Conservation (phyloP, 495 filamentous ascomycete species). For the Rusavskia elegans region DNA sequence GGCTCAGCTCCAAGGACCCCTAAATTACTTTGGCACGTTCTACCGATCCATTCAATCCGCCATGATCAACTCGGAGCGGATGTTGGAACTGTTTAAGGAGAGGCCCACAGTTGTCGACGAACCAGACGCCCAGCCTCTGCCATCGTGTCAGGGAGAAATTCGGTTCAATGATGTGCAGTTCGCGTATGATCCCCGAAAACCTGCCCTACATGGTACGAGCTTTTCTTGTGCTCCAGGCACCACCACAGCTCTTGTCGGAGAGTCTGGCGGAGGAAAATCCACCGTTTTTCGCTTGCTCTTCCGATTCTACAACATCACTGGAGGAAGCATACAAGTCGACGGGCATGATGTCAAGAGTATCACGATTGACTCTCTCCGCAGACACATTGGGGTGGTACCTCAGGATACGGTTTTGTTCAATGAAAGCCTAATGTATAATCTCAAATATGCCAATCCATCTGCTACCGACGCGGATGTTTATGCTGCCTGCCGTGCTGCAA, state of each 20-base stretch:
- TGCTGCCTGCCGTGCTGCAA: conserved; percentile 78
- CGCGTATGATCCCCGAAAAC: conserved; percentile 74
- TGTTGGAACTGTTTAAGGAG: conserved; percentile 91
- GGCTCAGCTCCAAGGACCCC: conserved; percentile 75
- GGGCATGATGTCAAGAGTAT: conserved; percentile 68
- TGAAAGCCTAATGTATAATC: conserved; percentile 91
- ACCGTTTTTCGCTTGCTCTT: conserved; percentile 94
- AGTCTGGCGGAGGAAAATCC: conserved; percentile 92
- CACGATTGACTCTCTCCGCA: conserved; percentile 84
- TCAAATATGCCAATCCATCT: conserved; percentile 79
- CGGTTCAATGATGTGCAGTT: conserved; percentile 78
- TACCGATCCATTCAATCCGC: conserved; percentile 91
- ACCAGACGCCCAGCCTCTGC: conserved; percentile 36
- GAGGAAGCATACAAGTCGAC: conserved; percentile 69
- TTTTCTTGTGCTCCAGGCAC: conserved; percentile 79
- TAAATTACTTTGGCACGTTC: conserved; percentile 97
- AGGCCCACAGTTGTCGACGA: conserved; percentile 77
- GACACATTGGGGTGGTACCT: conserved; percentile 85
- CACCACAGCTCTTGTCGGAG: conserved; percentile 88
- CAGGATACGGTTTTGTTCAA: conserved; percentile 97
- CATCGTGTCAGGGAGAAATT: conserved; percentile 62
- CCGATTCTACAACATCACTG: conserved; percentile 75
- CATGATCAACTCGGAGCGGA: conserved; percentile 90
- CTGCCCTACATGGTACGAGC: conserved; percentile 64
- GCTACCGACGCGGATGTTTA: conserved; percentile 79